Conservation (phyloP, 2,329 filamentous ascomycete species). For the Atkinsonella hypoxylon region DNA sequence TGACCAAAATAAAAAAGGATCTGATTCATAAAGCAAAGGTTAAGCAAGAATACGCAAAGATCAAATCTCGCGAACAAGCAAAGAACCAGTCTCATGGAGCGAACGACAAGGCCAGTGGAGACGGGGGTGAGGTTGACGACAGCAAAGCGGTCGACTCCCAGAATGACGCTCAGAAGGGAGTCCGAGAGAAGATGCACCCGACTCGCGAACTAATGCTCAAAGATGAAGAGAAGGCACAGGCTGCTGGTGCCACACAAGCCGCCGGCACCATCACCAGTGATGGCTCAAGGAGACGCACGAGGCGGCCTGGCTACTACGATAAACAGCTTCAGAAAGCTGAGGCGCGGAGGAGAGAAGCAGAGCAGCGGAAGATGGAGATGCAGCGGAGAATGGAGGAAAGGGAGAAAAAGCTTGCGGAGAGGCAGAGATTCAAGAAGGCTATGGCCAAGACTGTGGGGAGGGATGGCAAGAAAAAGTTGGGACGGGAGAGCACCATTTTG, state of each 20-base stretch:
- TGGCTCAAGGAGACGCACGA: constrained; percentile 22
- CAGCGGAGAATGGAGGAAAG: constrained; percentile 47
- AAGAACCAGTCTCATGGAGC: constrained; percentile 12
- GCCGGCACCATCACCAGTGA: constrained; percentile 13
- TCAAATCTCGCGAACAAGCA: constrained; percentile 45
- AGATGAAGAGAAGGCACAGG: constrained; percentile 25
- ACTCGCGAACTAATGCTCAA: constrained; percentile 28
- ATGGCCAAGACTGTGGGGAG: constrained; percentile 65
- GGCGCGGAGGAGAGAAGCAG: constrained; percentile 28
- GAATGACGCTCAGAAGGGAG: constrained; percentile 8
- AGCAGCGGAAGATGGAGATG: constrained; percentile 29
- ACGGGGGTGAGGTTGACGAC: constrained; percentile 7
- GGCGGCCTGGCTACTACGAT: constrained; percentile 47
- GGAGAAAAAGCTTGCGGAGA: constrained; percentile 52
- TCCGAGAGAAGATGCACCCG: constrained; percentile 21
- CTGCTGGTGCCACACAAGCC: constrained; percentile 11
- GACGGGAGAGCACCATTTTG: constrained; percentile 66
- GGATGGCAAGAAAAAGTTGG: constrained; percentile 67
- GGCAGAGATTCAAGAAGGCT: constrained; percentile 51
- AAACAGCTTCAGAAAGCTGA: constrained; percentile 45
- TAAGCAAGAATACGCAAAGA: constrained; percentile 83
- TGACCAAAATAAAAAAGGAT: constrained; percentile 78
- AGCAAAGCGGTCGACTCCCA: constrained; percentile 6
- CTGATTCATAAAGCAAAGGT: constrained; percentile 88
- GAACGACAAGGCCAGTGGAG: constrained; percentile 9